Evolutionary conservation across 2,329 filamentous ascomycete genomes (phyloP).

Genomic region (Aspergillus viridinutans): DNA sequence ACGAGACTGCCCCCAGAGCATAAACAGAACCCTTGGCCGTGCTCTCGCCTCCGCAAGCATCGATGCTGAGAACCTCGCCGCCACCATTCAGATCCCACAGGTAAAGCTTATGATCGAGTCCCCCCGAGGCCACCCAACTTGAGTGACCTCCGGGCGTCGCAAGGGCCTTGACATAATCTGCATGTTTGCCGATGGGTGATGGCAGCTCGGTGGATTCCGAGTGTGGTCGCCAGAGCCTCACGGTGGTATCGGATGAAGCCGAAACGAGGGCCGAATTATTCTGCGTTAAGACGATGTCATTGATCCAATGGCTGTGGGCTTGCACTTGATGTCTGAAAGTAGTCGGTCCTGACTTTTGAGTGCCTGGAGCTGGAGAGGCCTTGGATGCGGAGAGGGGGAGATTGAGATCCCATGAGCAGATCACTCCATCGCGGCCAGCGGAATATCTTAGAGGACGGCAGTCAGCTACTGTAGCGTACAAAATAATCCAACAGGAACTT

Average conservation of each 20-base stretch:
- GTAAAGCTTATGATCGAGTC: constrained; percentile 84
- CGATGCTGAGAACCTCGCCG: constrained; percentile 81
- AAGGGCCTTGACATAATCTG: constrained; percentile 94
- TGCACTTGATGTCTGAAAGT: constrained; percentile 61
- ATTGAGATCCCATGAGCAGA: constrained; percentile 87
- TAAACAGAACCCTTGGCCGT: constrained; percentile 92
- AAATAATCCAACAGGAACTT: no score
- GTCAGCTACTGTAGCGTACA: background rate
- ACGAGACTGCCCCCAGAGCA: constrained; percentile 73
- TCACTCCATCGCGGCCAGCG: constrained; percentile 87
- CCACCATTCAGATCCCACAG: constrained; percentile 89
- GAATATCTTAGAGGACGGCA: constrained; percentile 65
- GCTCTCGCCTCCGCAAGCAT: constrained; percentile 69
- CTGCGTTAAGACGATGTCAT: constrained; percentile 79
- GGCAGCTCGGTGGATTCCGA: constrained; percentile 61
- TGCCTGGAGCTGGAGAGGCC: constrained; percentile 11
- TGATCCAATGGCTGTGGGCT: constrained; percentile 94
- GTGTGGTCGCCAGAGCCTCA: constrained; percentile 85
- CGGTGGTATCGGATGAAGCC: constrained; percentile 87
- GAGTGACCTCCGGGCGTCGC: constrained; percentile 67
- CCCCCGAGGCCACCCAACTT: constrained; percentile 90
- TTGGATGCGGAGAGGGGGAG: constrained; percentile 31
- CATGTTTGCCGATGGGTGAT: constrained; percentile 82
- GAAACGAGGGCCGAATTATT: constrained; percentile 77
- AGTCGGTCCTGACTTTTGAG: constrained; percentile 39